Conservation (phyloP, 768 basidiomycete species). For the Trametopsis cervina region DNA sequence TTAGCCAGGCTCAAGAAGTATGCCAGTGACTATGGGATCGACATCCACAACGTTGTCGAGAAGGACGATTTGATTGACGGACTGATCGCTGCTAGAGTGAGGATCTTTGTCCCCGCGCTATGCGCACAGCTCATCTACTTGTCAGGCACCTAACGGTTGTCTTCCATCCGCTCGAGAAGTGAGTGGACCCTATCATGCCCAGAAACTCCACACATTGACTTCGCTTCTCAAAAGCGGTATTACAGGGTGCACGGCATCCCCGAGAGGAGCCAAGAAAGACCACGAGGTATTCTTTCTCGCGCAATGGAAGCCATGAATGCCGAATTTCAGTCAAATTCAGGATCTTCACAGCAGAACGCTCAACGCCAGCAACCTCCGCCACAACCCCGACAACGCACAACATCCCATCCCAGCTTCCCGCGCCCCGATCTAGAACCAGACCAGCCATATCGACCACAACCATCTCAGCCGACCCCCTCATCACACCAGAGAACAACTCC, state of each 20-base stretch:
- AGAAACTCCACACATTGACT: neutral
- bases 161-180: conserved; percentile 56
- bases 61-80: conserved; percentile 74
- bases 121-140: neutral
- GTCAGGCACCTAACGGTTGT: conserved; percentile 55
- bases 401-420: conserved; percentile 33
- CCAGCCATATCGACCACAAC: conserved; percentile 1
- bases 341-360: conserved; percentile 14
- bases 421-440: conserved; percentile 59
- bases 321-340: conserved; percentile 15
- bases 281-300: conserved; percentile 41
- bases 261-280: conserved; percentile 23
- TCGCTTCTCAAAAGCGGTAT: conserved; percentile 34
- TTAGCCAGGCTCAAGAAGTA: conserved; percentile 64
- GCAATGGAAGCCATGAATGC: conserved; percentile 25
- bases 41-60: conserved; percentile 55
- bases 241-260: conserved; percentile 64
- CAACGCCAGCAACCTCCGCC: conserved; percentile 13
- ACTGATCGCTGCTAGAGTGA: conserved; percentile 43
- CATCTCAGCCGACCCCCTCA: neutral
- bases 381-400: conserved; percentile 22
- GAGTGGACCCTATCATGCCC: neutral
- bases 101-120: neutral
- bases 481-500: conserved; percentile 6
- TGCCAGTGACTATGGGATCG: conserved; percentile 62